Evolutionary conservation across 371 early-diverging fungal genomes (phyloP).

Genomic region (Rhizopus arrhizus): DNA sequence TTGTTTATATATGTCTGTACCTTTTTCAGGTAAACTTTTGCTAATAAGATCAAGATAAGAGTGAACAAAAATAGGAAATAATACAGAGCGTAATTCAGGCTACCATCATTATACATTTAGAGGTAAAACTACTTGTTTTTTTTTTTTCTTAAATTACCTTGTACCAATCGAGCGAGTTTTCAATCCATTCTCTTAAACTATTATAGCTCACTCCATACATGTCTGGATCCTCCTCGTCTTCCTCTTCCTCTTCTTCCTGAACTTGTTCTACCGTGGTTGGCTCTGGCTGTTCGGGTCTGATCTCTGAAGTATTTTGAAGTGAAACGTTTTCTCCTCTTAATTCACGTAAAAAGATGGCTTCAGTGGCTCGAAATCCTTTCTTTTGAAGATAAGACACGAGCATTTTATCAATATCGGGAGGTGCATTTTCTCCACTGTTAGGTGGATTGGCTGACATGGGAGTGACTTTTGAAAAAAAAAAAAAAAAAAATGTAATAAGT

Average conservation of each 20-base stretch:
- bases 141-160: slow-evolving; percentile 52
- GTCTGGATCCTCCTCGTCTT: slow-evolving; percentile 70
- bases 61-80: slow-evolving; percentile 95
- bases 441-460: slow-evolving; percentile 2
- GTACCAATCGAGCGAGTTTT: slow-evolving; percentile 92
- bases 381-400: slow-evolving; percentile 42
- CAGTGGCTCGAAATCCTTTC: slow-evolving; percentile 35
- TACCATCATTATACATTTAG: slow-evolving; percentile 24
- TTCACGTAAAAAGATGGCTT: slow-evolving; percentile 34
- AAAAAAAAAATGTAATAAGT: background rate
- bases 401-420: slow-evolving; percentile 36
- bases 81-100: slow-evolving; percentile 83
- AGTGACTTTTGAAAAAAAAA: background rate
- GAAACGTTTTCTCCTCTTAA: slow-evolving; percentile 29
- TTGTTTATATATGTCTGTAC: slow-evolving; percentile 31
- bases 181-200: slow-evolving; percentile 88
- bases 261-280: slow-evolving; percentile 4
- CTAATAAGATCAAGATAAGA: slow-evolving; percentile 87
- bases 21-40: slow-evolving; percentile 61
- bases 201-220: slow-evolving; percentile 78
- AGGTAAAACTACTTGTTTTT: background rate
- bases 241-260: slow-evolving; percentile 14
- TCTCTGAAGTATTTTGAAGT: slow-evolving; percentile 3
- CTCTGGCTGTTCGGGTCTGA: background rate
- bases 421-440: slow-evolving; percentile 9